Percentiles rank a stretch among this genome's conserved stretches.
Conservation (phyloP, 2,329 filamentous ascomycete genomes). For the Xylaria polymorpha region DNA sequence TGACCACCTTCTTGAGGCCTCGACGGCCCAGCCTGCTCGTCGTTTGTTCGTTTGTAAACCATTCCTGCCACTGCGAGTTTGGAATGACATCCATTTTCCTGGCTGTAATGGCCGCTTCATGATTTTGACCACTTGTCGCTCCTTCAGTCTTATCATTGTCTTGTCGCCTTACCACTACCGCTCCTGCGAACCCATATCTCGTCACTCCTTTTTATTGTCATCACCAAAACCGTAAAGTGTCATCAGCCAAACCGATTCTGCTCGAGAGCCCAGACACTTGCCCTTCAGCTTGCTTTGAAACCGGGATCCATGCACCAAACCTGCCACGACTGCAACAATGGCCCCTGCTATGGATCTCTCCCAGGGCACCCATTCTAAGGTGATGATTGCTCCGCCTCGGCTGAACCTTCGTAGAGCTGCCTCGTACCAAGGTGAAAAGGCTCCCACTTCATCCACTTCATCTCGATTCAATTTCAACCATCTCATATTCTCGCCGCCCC, state of each 20-base stretch:
- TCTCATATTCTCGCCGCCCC: constrained; percentile 72
- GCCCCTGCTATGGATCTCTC: constrained; percentile 60
- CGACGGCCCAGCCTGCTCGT: constrained; percentile 34
- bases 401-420: constrained; percentile 69
- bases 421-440: constrained; percentile 67
- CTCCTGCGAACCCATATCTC: constrained; percentile 31
- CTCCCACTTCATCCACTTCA: constrained; percentile 68
- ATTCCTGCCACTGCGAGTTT: constrained; percentile 32
- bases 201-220: constrained; percentile 39
- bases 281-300: not conserved
- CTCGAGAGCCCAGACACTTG: not conserved
- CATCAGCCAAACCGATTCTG: constrained; percentile 1
- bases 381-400: constrained; percentile 65
- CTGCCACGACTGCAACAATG: constrained; percentile 51
- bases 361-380: constrained; percentile 59
- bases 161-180: constrained; percentile 32
- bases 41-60: constrained; percentile 20
- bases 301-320: constrained; percentile 13
- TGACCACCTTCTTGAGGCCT: constrained; percentile 31
- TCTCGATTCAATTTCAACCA: constrained; percentile 75
- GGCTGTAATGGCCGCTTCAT: constrained; percentile 43
- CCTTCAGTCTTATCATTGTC: constrained; percentile 40
- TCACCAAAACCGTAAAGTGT: constrained; percentile 9
- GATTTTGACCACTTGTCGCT: constrained; percentile 40
- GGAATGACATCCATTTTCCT: constrained; percentile 30